A percentile compares a stretch with the other conserved stretches of the same genome.
These are phyloP conservation scores for Ustilago crameri DNA, from an alignment of 1,284 basidiomycete genomes.

Conservation along the genomic window DNA sequence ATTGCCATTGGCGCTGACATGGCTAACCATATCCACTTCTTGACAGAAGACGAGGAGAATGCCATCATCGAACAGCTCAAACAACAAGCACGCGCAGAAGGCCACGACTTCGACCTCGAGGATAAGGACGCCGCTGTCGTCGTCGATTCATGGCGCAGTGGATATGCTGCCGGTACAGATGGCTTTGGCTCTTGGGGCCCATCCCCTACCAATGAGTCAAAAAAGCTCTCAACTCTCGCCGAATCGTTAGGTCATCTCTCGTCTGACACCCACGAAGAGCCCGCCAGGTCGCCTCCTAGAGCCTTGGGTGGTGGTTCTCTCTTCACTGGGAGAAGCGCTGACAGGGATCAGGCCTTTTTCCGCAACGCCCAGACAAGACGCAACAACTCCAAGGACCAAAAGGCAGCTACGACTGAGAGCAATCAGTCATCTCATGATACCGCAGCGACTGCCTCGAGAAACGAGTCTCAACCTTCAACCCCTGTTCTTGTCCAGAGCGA, in stretches of 20 bases:
- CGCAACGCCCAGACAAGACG: conserved; percentile 41
- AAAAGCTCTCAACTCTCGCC: conserved; percentile 33
- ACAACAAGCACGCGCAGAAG: conserved; percentile 43
- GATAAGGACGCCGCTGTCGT: conserved; percentile 5
- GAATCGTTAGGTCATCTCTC: conserved; percentile 38
- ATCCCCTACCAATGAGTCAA: conserved; percentile 5
- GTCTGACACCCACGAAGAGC: background rate
- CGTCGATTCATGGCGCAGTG: conserved; percentile 30
- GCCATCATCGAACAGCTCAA: conserved; percentile 63
- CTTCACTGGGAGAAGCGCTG: conserved; percentile 51
- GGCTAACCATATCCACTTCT: conserved; percentile 37
- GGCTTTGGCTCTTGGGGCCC: conserved; percentile 56
- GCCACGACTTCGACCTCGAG: conserved; percentile 37
- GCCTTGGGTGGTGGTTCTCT: conserved; percentile 24
- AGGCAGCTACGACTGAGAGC: background rate
- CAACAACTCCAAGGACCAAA: conserved; percentile 10
- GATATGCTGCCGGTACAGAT: conserved; percentile 51
- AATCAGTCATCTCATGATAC: conserved; percentile 1
- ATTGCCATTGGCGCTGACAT: conserved; percentile 17
- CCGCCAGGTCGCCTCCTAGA: conserved; percentile 9
- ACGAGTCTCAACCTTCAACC: background rate
- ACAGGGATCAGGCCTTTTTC: conserved; percentile 54
- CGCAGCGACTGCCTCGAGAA: background rate
- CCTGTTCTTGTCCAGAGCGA: background rate
- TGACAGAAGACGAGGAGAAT: conserved; percentile 64